These are phyloP conservation scores for Epichloe baconii DNA, from an alignment of 2,329 filamentous ascomycete genomes.

Conservation along the genomic window DNA sequence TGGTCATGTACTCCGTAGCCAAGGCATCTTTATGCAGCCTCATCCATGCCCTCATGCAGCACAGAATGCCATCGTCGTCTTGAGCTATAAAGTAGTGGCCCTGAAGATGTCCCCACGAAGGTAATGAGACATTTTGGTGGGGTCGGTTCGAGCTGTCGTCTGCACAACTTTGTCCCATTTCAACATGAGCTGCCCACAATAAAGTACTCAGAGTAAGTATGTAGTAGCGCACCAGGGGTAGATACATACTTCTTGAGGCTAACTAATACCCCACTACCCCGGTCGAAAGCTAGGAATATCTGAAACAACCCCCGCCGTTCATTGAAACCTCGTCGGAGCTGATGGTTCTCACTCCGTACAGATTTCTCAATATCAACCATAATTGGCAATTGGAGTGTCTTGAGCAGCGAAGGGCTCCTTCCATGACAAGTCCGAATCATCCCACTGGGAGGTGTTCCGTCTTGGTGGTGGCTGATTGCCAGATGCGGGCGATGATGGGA, in stretches of 20 bases:
- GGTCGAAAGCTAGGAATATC: constrained; percentile 1
- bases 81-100: background rate
- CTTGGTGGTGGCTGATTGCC: background rate
- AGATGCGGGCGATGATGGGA: background rate
- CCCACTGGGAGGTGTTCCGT: background rate
- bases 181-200: background rate
- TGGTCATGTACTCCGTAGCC: background rate
- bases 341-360: background rate
- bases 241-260: background rate
- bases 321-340: background rate
- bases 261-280: background rate
- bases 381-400: background rate
- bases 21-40: background rate
- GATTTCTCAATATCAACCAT: background rate
- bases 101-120: background rate
- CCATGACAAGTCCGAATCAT: too few relatives aligned
- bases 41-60: background rate
- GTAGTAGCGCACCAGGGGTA: too few relatives aligned
- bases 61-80: background rate
- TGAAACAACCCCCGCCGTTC: constrained; percentile 3
- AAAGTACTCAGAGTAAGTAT: too few relatives aligned
- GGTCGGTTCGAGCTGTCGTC: background rate
- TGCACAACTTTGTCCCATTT: background rate
- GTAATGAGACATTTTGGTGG: constrained; percentile 4
- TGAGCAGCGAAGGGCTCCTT: background rate